Conservation (phyloP, 2,329 filamentous ascomycete species). For the Sordariomycetes sp. region DNA sequence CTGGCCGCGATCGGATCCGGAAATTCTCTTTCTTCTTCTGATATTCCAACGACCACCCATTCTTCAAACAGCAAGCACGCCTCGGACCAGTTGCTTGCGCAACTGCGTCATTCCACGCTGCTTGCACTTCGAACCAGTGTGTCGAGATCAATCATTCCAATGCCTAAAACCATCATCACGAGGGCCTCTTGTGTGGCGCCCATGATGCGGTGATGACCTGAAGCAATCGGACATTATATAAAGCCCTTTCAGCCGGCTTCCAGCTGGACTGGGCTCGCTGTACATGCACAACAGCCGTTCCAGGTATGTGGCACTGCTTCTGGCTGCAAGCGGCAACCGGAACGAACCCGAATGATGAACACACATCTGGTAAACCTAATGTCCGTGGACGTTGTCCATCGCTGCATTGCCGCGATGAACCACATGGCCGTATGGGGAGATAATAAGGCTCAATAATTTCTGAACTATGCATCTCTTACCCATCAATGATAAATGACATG, state of each 20-base stretch:
- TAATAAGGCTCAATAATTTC: constrained; percentile 6
- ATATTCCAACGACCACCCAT: constrained; percentile 31
- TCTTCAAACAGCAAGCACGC: constrained; percentile 28
- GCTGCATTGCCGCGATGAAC: constrained; percentile 11
- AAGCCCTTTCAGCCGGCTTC: constrained; percentile 9
- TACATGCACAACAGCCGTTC: not conserved
- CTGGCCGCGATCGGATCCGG: not conserved
- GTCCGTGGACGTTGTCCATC: constrained; percentile 17
- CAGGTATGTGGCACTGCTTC: not conserved
- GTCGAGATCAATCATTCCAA: constrained; percentile 41
- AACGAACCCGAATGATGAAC: not conserved
- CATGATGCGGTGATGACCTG: constrained; percentile 60
- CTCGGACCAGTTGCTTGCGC: constrained; percentile 5
- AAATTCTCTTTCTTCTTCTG: constrained; percentile 13
- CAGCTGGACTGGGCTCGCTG: not conserved
- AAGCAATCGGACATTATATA: constrained; percentile 16
- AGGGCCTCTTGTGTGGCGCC: constrained; percentile 52
- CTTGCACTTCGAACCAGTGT: constrained; percentile 37
- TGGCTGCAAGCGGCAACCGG: not conserved
- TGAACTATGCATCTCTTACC: not conserved
- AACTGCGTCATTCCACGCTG: constrained; percentile 27
- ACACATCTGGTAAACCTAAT: constrained; percentile 31
- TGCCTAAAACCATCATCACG: constrained; percentile 59
- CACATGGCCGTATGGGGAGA: constrained; percentile 19
- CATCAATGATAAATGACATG: not conserved